Base-by-base conservation (phyloP, 2,329 filamentous ascomycete genomes). In the Tolypocladium sp. region DNA sequence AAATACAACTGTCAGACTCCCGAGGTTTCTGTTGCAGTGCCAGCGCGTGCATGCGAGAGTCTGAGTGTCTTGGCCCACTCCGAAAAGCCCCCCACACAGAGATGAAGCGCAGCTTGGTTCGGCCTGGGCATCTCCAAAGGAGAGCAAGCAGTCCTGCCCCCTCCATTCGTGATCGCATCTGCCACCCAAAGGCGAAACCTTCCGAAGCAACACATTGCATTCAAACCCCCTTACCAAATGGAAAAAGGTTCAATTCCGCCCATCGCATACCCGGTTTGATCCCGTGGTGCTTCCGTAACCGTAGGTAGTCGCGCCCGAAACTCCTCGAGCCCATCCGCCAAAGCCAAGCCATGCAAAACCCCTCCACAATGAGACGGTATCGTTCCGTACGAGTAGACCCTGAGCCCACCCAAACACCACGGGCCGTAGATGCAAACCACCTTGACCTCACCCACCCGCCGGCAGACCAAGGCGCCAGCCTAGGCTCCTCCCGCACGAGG, bases 401-500 rank as follows among this genome's bases (percentile, higher is more conserved):
- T 33, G 15, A 51, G 27, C 46, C 25, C 46, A 17, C 27, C 46
- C 22, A 25, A 17, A 27, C 13, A 49, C 27, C 44, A 49, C 22
- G 15, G 25, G 46, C 27, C 12, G 49, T 37, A 13, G 20, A 10
- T 22, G 30, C 10, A 35, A 33, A 52, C 27, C 49, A 12, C 27
- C 7, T 33, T 22, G 27, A n/a, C 9, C 20, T 25, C 17, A 12
- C 27, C 25, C 49, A 13, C 25, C 44, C 22, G 27, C 49, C 27
- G 49, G 27, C 49, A 6, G 30, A 37, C 30, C 44, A 17, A 20
- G 17, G 46, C 3, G 46, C 25, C 27, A 13, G 15, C 25, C 37
- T 57, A 58, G 4, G 57, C 57, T 7, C 57, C 57, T 53, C 55
- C 61, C 4, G 46, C 88, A 63, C 90, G 85, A 17, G 93, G 92